Percentiles rank a stretch among this genome's conserved stretches.
These are phyloP conservation scores for Clathrospora elynae DNA, from an alignment of 2,329 filamentous ascomycete genomes.

Conservation along the genomic window DNA sequence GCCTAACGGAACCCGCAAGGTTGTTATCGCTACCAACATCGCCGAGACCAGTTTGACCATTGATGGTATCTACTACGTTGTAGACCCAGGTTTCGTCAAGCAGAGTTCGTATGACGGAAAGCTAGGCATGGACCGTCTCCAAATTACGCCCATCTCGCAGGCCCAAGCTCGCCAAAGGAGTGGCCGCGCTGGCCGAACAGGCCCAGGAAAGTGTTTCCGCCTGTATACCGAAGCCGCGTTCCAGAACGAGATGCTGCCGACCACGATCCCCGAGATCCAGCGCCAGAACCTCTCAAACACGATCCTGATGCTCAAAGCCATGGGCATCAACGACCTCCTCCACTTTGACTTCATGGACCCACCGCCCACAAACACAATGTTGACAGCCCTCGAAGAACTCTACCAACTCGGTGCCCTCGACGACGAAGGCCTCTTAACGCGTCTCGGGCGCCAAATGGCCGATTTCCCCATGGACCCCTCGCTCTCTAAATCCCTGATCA, in stretches of 20 bases:
- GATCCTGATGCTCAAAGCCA: constrained; percentile 97
- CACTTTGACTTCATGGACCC: constrained; percentile 99
- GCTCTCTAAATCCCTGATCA: constrained; percentile 87
- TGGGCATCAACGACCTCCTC: constrained; percentile 97
- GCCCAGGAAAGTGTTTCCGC: constrained; percentile 87
- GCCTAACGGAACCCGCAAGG: constrained; percentile 82
- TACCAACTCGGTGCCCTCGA: constrained; percentile 91
- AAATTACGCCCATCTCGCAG: constrained; percentile 95
- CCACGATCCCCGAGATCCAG: constrained; percentile 95
- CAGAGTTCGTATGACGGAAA: constrained; percentile 97
- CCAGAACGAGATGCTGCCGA: constrained; percentile 95
- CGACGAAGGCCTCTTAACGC: constrained; percentile 90
- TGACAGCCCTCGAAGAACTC: constrained; percentile 91
- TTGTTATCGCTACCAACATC: constrained; percentile 98
- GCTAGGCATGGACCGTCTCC: constrained; percentile 94
- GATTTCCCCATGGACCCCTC: constrained; percentile 98
- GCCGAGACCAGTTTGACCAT: constrained; percentile 98
- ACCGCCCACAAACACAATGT: constrained; percentile 95
- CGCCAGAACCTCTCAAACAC: constrained; percentile 90
- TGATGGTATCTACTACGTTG: constrained; percentile 95
- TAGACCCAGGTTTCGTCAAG: constrained; percentile 97
- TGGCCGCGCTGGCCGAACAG: constrained; percentile 89
- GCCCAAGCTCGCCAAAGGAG: constrained; percentile 95
- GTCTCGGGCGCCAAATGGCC: constrained; percentile 93
- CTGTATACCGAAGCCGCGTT: constrained; percentile 95